phyloP scores from a whole-genome alignment of 2,329 filamentous ascomycete genomes.

The Aureobasidium sp. region DNA sequence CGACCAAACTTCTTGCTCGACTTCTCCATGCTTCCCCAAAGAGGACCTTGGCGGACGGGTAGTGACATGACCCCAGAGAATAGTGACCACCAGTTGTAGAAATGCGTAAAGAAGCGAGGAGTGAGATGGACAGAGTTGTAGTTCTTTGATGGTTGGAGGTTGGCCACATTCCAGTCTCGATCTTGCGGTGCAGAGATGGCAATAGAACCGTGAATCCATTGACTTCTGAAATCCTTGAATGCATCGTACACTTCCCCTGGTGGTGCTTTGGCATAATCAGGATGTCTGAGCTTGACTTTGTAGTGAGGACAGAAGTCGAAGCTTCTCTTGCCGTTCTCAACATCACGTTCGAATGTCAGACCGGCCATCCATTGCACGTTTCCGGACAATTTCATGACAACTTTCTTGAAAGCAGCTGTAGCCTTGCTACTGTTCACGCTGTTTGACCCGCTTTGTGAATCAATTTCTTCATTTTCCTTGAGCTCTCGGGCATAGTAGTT shows the following conservation, averaged over 20 bases:
- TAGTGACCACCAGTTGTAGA: slow-evolving; percentile 95
- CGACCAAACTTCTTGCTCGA: slow-evolving; percentile 98
- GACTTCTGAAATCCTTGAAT: slow-evolving; percentile 91
- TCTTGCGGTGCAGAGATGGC: slow-evolving; percentile 80
- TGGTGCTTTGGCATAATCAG: slow-evolving; percentile 56
- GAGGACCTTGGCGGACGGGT: slow-evolving; percentile 79
- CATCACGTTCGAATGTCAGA: slow-evolving; percentile 81
- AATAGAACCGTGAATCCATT: slow-evolving; percentile 93
- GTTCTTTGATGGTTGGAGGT: slow-evolving; percentile 68
- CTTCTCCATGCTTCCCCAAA: slow-evolving; percentile 91
- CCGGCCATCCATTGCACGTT: slow-evolving; percentile 91
- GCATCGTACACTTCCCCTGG: slow-evolving; percentile 65
- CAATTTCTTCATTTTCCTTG: slow-evolving; percentile 29
- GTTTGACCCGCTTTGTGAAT: slow-evolving; percentile 48
- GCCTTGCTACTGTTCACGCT: slow-evolving; percentile 58
- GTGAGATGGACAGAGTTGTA: slow-evolving; percentile 96
- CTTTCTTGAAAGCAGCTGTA: slow-evolving; percentile 89
- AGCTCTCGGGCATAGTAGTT: slow-evolving; percentile 74
- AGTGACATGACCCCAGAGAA: slow-evolving; percentile 93
- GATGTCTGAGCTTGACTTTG: slow-evolving; percentile 76
- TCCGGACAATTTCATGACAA: slow-evolving; percentile 96
- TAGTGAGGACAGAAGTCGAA: slow-evolving; percentile 93
- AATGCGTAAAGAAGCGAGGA: slow-evolving; percentile 95
- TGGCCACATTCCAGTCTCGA: slow-evolving; percentile 74
- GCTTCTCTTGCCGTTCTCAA: slow-evolving; percentile 61